Conservation (phyloP, 1,284 basidiomycete species). For the Ceratorhiza oryzae-sativae region DNA sequence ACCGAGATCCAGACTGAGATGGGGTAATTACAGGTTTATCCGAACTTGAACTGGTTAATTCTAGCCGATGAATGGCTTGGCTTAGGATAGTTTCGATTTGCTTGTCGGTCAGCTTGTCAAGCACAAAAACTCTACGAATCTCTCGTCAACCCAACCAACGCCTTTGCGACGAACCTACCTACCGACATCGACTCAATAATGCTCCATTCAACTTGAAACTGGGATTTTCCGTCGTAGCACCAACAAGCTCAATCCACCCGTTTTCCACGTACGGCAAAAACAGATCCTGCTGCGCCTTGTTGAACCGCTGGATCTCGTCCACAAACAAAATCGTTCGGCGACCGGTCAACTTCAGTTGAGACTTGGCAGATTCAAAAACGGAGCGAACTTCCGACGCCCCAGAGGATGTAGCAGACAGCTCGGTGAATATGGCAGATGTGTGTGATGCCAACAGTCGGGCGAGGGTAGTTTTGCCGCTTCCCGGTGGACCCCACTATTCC, state of each 20-base stretch:
- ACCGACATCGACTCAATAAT: slow-evolving; percentile 82
- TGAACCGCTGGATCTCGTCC: slow-evolving; percentile 92
- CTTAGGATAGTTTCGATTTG: slow-evolving; percentile 63
- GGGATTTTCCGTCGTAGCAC: slow-evolving; percentile 92
- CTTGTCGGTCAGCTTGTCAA: slow-evolving; percentile 66
- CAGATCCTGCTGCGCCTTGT: slow-evolving; percentile 79
- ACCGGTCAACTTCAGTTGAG: slow-evolving; percentile 71
- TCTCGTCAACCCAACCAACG: background rate
- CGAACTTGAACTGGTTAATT: slow-evolving; percentile 40
- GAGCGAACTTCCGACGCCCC: slow-evolving; percentile 81
- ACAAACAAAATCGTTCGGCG: slow-evolving; percentile 77
- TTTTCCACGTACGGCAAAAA: slow-evolving; percentile 83
- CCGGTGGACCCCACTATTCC: slow-evolving; percentile 73
- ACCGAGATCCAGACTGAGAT: background rate
- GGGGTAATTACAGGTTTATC: background rate
- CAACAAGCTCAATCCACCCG: slow-evolving; percentile 80
- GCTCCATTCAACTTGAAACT: slow-evolving; percentile 85
- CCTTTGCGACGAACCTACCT: slow-evolving; percentile 46
- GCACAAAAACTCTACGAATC: slow-evolving; percentile 62
- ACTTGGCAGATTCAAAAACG: slow-evolving; percentile 82
- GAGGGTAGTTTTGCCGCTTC: slow-evolving; percentile 80
- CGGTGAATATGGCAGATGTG: slow-evolving; percentile 70
- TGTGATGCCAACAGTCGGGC: slow-evolving; percentile 71
- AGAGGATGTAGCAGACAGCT: slow-evolving; percentile 77
- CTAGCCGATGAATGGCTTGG: slow-evolving; percentile 59